phyloP scores from a whole-genome alignment of 768 basidiomycete species.

The Tulasnella sp. region DNA sequence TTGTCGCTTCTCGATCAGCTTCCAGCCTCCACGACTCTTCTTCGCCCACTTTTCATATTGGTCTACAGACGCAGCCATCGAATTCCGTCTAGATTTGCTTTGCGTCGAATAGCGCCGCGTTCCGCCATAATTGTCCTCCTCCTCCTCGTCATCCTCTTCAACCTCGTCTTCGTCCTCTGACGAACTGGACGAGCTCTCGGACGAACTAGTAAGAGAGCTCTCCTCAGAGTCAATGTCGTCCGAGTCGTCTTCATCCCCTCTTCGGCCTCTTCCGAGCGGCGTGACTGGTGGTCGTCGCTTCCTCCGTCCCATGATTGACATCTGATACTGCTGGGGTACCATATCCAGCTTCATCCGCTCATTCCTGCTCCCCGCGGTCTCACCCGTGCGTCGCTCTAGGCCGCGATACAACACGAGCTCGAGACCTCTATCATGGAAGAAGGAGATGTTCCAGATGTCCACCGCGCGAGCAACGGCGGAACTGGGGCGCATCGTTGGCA shows the following conservation, averaged over 20 bases:
- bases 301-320: background rate
- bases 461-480: conserved; percentile 46
- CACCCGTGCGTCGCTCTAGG: conserved; percentile 64
- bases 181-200: background rate
- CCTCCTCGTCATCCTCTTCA: conserved; percentile 22
- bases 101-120: background rate
- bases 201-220: conserved; percentile 2
- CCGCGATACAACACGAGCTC: conserved; percentile 76
- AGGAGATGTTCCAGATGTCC: conserved; percentile 69
- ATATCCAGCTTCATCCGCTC: conserved; percentile 37
- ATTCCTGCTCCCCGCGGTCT: conserved; percentile 44
- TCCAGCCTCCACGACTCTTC: conserved; percentile 5
- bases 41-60: conserved; percentile 9
- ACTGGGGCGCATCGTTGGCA: background rate
- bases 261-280: background rate
- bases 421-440: conserved; percentile 64
- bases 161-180: conserved; percentile 10
- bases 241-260: conserved; percentile 21
- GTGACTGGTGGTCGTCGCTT: no score
- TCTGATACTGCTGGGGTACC: conserved; percentile 8
- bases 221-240: conserved; percentile 27
- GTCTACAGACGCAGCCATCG: conserved; percentile 4
- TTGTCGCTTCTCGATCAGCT: background rate
- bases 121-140: conserved; percentile 7
- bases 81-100: conserved; percentile 7